Conservation (phyloP, 352 stramenopile species). For the Pythium guiyangense region DNA sequence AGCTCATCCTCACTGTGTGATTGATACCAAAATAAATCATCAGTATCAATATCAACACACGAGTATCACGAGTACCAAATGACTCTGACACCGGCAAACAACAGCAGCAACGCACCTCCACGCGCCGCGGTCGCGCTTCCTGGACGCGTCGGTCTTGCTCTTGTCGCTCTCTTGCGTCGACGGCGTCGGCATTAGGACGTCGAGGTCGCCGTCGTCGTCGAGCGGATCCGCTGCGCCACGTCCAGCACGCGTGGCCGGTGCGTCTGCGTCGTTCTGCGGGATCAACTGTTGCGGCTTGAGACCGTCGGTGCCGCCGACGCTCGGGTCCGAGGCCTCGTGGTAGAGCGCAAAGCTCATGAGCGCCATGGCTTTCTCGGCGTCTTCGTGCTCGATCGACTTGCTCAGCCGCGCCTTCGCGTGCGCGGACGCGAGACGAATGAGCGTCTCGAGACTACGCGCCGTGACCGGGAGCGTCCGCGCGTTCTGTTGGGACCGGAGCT, state of each 20-base stretch:
- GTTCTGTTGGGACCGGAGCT: constrained; percentile 95
- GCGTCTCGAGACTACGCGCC: constrained; percentile 97
- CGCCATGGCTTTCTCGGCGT: constrained; percentile 91
- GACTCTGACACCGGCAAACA: neutral
- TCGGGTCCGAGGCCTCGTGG: constrained; percentile 84
- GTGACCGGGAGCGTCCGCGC: constrained; percentile 94
- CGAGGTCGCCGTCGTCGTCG: constrained; percentile 23
- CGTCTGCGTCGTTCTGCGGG: neutral
- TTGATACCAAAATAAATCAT: neutral
- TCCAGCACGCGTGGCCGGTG: neutral
- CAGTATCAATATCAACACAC: neutral
- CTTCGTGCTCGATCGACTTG: constrained; percentile 76
- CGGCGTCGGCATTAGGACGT: constrained; percentile 11
- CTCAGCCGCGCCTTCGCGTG: constrained; percentile 96
- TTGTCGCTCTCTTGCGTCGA: constrained; percentile 18
- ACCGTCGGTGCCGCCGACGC: constrained; percentile 4
- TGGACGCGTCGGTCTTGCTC: constrained; percentile 15
- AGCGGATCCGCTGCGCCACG: constrained; percentile 5
- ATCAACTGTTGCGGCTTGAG: constrained; percentile 3
- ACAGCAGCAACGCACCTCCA: constrained; percentile 48
- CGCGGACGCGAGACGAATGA: constrained; percentile 98
- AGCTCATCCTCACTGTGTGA: constrained; percentile 41
- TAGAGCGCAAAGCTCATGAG: constrained; percentile 98
- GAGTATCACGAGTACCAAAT: neutral
- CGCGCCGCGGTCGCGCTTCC: constrained; percentile 59